A percentile compares a stretch with the other conserved stretches of the same genome.
Conservation (phyloP, 2,329 filamentous ascomycete species). For the Clonostachys chloroleuca region DNA sequence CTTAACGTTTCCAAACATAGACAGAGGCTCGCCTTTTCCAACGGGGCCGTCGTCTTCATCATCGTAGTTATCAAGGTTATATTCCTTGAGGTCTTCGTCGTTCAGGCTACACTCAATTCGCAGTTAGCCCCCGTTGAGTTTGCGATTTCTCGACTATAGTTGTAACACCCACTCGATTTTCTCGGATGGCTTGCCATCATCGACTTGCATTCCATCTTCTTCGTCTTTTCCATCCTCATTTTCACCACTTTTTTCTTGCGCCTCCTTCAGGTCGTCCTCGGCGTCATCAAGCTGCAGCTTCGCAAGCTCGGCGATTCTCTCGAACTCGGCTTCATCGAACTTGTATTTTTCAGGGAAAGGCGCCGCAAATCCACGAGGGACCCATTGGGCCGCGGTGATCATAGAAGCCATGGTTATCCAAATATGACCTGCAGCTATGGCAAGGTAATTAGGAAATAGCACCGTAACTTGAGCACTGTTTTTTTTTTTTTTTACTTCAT, state of each 20-base stretch:
- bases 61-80: conserved; percentile 94
- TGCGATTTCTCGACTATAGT: neutral
- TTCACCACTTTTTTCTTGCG: conserved; percentile 40
- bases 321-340: conserved; percentile 71
- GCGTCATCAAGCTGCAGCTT: conserved; percentile 87
- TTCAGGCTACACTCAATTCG: conserved; percentile 36
- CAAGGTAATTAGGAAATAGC: too few species aligned
- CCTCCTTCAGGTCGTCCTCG: conserved; percentile 76
- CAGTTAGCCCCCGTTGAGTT: neutral
- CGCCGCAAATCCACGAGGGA: conserved; percentile 71
- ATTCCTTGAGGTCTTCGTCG: conserved; percentile 92
- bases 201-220: conserved; percentile 29
- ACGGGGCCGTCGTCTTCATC: conserved; percentile 61
- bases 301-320: conserved; percentile 69
- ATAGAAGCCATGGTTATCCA: conserved; percentile 51
- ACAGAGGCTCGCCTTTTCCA: conserved; percentile 64
- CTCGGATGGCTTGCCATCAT: conserved; percentile 16
- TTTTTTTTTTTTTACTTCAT: too few species aligned
- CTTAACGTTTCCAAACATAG: conserved; percentile 94
- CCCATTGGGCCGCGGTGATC: conserved; percentile 75
- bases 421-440: too few species aligned
- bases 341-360: conserved; percentile 72
- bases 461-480: too few species aligned
- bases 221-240: conserved; percentile 10
- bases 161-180: conserved; percentile 28